These are phyloP conservation scores for Tanozyma kutaoensis DNA, from an alignment of 805 yeast genomes.

Conservation along the genomic window DNA sequence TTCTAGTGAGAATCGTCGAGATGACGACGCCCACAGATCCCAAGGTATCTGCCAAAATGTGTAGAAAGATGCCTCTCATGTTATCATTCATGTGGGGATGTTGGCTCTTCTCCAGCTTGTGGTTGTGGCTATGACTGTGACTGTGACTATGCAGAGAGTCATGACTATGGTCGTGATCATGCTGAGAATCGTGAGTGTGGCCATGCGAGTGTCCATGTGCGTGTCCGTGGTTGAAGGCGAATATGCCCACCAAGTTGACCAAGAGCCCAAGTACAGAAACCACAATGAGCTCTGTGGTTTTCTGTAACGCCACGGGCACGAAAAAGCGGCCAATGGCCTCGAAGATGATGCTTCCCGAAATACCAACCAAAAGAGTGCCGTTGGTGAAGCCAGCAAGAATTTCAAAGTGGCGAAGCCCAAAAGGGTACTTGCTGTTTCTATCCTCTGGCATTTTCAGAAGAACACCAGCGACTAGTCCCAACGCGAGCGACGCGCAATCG, in stretches of 20 bases:
- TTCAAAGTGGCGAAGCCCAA: slow-evolving; percentile 75
- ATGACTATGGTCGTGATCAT: slow-evolving; percentile 8
- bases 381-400: slow-evolving; percentile 93
- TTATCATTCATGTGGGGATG: slow-evolving; percentile 34
- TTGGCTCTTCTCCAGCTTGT: slow-evolving; percentile 1
- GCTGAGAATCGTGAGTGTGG: slow-evolving; percentile 18
- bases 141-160: slow-evolving; percentile 1
- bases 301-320: slow-evolving; percentile 64
- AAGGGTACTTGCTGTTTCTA: slow-evolving; percentile 64
- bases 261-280: slow-evolving; percentile 77
- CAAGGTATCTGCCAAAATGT: slow-evolving; percentile 86
- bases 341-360: slow-evolving; percentile 75
- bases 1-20: slow-evolving; percentile 66
- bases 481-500: slow-evolving; percentile 81
- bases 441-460: slow-evolving; percentile 24
- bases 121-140: slow-evolving; percentile 4
- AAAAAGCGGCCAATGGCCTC: slow-evolving; percentile 77
- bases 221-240: slow-evolving; percentile 87
- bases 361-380: slow-evolving; percentile 78
- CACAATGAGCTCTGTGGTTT: slow-evolving; percentile 70
- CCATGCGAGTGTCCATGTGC: slow-evolving; percentile 22
- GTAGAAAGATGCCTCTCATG: slow-evolving; percentile 90
- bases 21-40: slow-evolving; percentile 97
- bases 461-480: slow-evolving; percentile 81
- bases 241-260: slow-evolving; percentile 85